phyloP scores from a whole-genome alignment of 176 grass and related monocot genomes.

The Juncus inflexus region DNA sequence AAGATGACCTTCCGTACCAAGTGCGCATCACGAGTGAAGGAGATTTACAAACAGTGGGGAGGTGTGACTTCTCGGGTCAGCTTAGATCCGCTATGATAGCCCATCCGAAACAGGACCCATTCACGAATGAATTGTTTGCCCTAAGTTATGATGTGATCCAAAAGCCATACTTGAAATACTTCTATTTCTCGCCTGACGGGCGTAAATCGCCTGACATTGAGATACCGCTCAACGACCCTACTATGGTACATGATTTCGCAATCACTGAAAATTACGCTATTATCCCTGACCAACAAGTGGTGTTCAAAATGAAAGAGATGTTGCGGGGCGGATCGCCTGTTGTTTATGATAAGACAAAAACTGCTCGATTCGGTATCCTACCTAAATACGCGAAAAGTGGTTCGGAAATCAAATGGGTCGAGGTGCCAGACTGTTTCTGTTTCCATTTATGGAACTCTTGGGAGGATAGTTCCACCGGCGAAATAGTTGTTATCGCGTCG shows the following conservation, averaged over 20 bases:
- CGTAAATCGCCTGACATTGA: constrained; percentile 61
- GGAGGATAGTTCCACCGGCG: constrained; percentile 61
- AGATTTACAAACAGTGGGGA: constrained; percentile 64
- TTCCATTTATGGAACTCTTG: constrained; percentile 98
- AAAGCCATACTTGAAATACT: constrained; percentile 81
- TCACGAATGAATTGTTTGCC: constrained; percentile 73
- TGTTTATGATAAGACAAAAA: constrained; percentile 69
- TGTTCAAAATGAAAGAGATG: constrained; percentile 87
- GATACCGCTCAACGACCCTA: constrained; percentile 60
- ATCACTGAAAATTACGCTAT: constrained; percentile 67
- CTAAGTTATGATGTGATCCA: constrained; percentile 81
- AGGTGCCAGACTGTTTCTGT: constrained; percentile 81
- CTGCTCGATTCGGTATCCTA: constrained; percentile 53
- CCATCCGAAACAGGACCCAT: constrained; percentile 83
- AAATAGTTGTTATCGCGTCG: constrained; percentile 81
- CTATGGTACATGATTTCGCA: constrained; percentile 95
- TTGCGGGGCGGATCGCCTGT: constrained; percentile 73
- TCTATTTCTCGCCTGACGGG: constrained; percentile 62
- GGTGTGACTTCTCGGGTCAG: constrained; percentile 65
- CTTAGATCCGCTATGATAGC: constrained; percentile 75
- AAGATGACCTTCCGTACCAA: constrained; percentile 95
- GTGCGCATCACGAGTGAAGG: constrained; percentile 59
- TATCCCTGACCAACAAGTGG: constrained; percentile 81
- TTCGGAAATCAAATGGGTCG: constrained; percentile 56
- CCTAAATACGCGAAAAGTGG: constrained; percentile 51